Evolutionary conservation across 2,329 filamentous ascomycete genomes (phyloP).

Genomic region (Cercospora sp.): DNA sequence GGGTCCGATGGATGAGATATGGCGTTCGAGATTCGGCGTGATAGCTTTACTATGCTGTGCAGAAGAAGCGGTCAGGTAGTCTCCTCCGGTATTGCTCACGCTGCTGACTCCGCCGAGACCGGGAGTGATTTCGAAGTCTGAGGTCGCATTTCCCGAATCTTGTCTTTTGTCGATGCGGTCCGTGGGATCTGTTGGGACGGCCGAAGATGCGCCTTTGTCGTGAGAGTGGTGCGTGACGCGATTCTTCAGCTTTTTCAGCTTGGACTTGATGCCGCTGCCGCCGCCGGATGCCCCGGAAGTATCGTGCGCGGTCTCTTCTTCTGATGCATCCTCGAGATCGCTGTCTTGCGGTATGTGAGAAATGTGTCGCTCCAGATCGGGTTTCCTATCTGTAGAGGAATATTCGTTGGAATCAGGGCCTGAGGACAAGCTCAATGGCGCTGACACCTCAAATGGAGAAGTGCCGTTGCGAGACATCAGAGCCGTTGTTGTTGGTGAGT

Average conservation of each 20-base stretch:
- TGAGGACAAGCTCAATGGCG: slow-evolving; percentile 6
- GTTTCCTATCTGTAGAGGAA: slow-evolving; percentile 12
- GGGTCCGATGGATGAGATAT: slow-evolving; percentile 18
- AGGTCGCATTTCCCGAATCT: slow-evolving; percentile 11
- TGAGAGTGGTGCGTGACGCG: slow-evolving; percentile 10
- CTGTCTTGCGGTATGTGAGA: slow-evolving; percentile 20
- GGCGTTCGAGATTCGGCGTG: slow-evolving; percentile 17
- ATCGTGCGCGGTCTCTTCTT: background rate
- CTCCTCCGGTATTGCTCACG: background rate
- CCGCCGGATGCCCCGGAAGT: background rate
- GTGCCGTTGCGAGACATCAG: background rate
- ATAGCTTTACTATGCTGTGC: background rate
- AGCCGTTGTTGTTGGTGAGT: background rate
- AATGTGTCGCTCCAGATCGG: slow-evolving; percentile 19
- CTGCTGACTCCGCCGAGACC: slow-evolving; percentile 4
- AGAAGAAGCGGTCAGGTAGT: background rate
- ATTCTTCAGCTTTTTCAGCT: slow-evolving; percentile 17
- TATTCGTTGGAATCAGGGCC: background rate
- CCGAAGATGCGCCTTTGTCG: background rate
- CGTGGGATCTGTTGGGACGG: background rate
- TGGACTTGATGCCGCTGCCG: slow-evolving; percentile 5
- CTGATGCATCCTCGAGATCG: slow-evolving; percentile 11
- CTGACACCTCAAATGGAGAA: slow-evolving; percentile 15
- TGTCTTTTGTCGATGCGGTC: slow-evolving; percentile 6
- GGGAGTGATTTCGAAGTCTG: slow-evolving; percentile 17